Evolutionary conservation across 2,329 filamentous ascomycete species (phyloP).

Genomic region (Neofusicoccum parvum): DNA sequence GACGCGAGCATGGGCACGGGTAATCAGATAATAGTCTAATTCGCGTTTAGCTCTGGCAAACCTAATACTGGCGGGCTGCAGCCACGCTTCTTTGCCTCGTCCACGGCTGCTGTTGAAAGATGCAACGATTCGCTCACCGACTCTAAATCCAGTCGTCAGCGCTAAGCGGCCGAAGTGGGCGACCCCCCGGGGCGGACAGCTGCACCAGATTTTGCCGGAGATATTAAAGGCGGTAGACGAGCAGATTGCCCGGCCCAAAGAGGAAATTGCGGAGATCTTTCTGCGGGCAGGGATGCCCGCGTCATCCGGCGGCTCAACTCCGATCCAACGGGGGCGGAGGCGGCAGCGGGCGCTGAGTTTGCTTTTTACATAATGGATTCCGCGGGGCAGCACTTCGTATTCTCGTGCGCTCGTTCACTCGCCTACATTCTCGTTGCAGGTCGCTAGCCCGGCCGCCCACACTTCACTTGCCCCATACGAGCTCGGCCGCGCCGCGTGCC

Average conservation of each 20-base stretch:
- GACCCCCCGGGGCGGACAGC: background rate
- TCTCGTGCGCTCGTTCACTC: background rate
- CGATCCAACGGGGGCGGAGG: background rate
- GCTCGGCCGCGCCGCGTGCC: too few relatives aligned
- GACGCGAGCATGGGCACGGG: background rate
- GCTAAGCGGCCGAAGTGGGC: background rate
- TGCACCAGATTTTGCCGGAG: background rate
- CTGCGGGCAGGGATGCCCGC: background rate
- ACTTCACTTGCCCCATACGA: too few relatives aligned
- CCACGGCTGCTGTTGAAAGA: background rate
- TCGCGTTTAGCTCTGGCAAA: background rate
- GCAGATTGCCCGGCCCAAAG: background rate
- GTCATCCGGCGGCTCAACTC: background rate
- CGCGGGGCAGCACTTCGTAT: background rate
- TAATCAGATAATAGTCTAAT: background rate
- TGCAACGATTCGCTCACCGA: background rate
- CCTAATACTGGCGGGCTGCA: background rate
- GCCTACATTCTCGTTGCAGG: too few relatives aligned
- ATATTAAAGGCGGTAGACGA: constrained; percentile 12
- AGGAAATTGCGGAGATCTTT: constrained; percentile 5
- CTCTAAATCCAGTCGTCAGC: background rate
- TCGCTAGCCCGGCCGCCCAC: too few relatives aligned
- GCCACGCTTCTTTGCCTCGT: background rate
- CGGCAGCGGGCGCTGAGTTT: background rate
- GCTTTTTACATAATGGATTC: background rate